Conservation (phyloP, 495 filamentous ascomycete species). For the Ramalina intermedia region DNA sequence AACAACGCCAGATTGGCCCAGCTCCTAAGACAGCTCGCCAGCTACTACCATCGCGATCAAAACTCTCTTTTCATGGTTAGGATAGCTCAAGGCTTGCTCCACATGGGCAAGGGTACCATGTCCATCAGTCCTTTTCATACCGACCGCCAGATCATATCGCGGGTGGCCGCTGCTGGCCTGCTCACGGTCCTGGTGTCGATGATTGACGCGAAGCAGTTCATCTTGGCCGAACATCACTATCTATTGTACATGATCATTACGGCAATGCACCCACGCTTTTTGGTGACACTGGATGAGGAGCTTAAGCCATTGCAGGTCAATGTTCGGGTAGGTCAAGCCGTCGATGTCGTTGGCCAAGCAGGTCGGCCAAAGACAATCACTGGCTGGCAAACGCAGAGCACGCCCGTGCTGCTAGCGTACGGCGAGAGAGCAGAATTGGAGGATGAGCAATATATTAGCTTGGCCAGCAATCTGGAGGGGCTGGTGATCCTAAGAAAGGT, state of each 20-base stretch:
- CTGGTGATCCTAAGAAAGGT: slow-evolving; percentile 96
- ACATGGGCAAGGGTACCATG: slow-evolving; percentile 98
- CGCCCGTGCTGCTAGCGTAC: slow-evolving; percentile 80
- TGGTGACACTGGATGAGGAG: slow-evolving; percentile 89
- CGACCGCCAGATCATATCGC: slow-evolving; percentile 85
- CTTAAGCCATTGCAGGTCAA: slow-evolving; percentile 89
- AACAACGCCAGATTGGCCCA: slow-evolving; percentile 97
- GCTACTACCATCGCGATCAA: slow-evolving; percentile 94
- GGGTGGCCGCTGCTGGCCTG: slow-evolving; percentile 78
- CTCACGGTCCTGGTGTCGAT: slow-evolving; percentile 81
- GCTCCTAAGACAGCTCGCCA: slow-evolving; percentile 83
- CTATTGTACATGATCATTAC: slow-evolving; percentile 95
- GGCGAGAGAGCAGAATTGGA: slow-evolving; percentile 94
- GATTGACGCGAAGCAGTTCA: slow-evolving; percentile 90
- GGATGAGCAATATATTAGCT: slow-evolving; percentile 88
- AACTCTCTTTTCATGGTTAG: slow-evolving; percentile 97
- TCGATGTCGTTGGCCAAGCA: slow-evolving; percentile 95
- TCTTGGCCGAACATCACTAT: slow-evolving; percentile 79
- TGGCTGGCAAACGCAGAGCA: slow-evolving; percentile 98
- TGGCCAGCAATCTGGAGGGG: slow-evolving; percentile 84
- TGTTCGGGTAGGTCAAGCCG: slow-evolving; percentile 91
- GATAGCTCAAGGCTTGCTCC: slow-evolving; percentile 90
- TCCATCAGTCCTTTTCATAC: slow-evolving; percentile 96
- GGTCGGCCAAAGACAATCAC: slow-evolving; percentile 97
- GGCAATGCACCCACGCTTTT: slow-evolving; percentile 93